These are phyloP conservation scores for Solanum appendiculatum DNA, from an alignment of 257 asterid species.

Conservation along the genomic window DNA sequence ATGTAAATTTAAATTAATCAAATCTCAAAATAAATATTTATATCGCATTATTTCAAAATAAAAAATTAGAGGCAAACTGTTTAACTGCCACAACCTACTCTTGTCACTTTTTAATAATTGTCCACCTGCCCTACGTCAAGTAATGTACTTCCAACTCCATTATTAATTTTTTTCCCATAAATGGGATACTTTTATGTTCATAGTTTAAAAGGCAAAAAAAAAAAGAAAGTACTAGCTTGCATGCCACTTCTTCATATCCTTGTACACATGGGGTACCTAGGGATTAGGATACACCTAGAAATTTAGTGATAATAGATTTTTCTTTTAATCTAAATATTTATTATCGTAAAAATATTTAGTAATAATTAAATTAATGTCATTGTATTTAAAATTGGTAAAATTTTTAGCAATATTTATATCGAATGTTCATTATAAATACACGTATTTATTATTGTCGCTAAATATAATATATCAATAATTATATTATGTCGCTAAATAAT, in stretches of 20 bases:
- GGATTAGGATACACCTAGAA: background rate
- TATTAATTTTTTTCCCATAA: background rate
- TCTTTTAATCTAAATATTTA: too few relatives aligned
- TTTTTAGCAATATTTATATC: too few relatives aligned
- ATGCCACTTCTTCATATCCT: background rate
- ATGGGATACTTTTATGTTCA: background rate
- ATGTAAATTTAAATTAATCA: background rate
- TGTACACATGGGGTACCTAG: background rate
- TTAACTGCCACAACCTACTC: background rate
- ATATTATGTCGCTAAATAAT: too few relatives aligned
- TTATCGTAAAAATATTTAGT: too few relatives aligned
- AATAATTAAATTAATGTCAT: too few relatives aligned
- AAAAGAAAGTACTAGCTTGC: background rate
- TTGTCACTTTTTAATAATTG: background rate
- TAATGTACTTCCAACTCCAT: conserved; percentile 14
- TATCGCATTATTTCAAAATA: background rate
- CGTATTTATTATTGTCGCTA: background rate
- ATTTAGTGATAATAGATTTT: too few relatives aligned
- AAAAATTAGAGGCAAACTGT: background rate
- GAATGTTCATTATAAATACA: too few relatives aligned
- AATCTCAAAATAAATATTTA: background rate
- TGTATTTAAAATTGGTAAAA: too few relatives aligned
- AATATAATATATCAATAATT: too few relatives aligned
- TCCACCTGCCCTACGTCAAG: background rate
- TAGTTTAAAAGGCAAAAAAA: background rate